A percentile compares a stretch with the other conserved stretches of the same genome.
Evolutionary conservation across 2,329 filamentous ascomycete species (phyloP).

Genomic region (Fusarium ambrosium): DNA sequence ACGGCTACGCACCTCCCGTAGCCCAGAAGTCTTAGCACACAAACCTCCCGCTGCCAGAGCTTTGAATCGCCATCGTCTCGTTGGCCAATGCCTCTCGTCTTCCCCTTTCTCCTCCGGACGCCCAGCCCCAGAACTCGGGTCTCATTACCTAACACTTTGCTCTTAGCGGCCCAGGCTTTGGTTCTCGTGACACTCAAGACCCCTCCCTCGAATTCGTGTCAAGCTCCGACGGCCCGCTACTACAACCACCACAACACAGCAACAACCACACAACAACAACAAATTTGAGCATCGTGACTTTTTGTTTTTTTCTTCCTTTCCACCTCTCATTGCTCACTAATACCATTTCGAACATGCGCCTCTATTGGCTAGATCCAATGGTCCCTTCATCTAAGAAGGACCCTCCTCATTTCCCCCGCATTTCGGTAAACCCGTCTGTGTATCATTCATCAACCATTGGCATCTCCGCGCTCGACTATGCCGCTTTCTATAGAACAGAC

Average conservation of each 20-base stretch:
- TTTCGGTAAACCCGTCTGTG: slow-evolving; percentile 25
- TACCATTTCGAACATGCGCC: slow-evolving; percentile 18
- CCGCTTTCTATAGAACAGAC: slow-evolving; percentile 31
- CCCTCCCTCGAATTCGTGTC: slow-evolving; percentile 32
- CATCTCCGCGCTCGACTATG: slow-evolving; percentile 14
- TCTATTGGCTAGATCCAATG: slow-evolving; percentile 37
- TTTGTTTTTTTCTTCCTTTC: slow-evolving; percentile 24
- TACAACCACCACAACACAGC: slow-evolving; percentile 15
- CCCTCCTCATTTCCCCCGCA: slow-evolving; percentile 35
- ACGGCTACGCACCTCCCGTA: not conserved
- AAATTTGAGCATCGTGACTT: slow-evolving; percentile 43
- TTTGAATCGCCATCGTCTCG: slow-evolving; percentile 25
- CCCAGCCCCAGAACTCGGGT: slow-evolving; percentile 26
- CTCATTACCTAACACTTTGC: slow-evolving; percentile 45
- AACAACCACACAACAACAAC: slow-evolving; percentile 19
- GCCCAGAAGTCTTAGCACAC: not conserved
- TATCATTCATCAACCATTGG: slow-evolving; percentile 14
- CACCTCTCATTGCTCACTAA: slow-evolving; percentile 28
- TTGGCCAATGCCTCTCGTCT: slow-evolving; percentile 37
- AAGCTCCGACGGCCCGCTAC: slow-evolving; percentile 22
- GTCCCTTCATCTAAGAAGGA: slow-evolving; percentile 23
- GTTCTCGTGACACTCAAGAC: slow-evolving; percentile 34
- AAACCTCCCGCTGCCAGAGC: slow-evolving; percentile 31
- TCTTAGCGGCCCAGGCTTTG: slow-evolving; percentile 38
- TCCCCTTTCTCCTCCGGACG: slow-evolving; percentile 27